Base-by-base conservation (phyloP, 2,329 filamentous ascomycete species). In the Aspergillus aculeatinus region DNA sequence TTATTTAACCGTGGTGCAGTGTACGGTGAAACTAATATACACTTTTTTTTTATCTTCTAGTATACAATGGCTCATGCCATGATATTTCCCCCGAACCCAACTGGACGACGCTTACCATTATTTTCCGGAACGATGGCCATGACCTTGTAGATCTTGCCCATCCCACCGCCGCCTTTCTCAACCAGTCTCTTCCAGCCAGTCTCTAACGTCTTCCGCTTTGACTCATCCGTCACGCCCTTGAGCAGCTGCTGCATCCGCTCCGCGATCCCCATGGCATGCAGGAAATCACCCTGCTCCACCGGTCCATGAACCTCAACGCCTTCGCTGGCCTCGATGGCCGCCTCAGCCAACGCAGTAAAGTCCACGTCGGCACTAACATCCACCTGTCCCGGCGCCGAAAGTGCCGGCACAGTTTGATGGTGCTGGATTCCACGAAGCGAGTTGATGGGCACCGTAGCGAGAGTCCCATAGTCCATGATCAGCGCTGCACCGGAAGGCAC, bases 101-200 rank as follows among this genome's bases (percentile, higher is more conserved):
- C 92, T 2, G 94, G 94, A 60, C 88, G 83, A 68, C 92, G 86
- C 62, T 80, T 83, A 1, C 89, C 88, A 39, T 82, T 84, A 64
- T 90, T 91, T 75, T 93, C 89, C 0, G 95, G 95, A 69, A 98
- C 73, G 68, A 99, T 91, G 12, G 93, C 91, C 83, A 99, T 83
- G 25, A 87, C 93, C 79, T 98, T 97, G 75, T 99, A 99, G 23
- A 96, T 80, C 78, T 89, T 93, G 0, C 95, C 95, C 95, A 99
- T 99, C 0, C 92, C 94, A 55, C 86, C 87, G 1, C 87, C 89
- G 0, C 90, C 89, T 48, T 87, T 82, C 74, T 96, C 93, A n/a
- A 97, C 86, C 55, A 99, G 79, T 62, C 95, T 82, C 77, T 86
- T 89, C 86, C 92, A 96, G 0, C 89, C 88, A 63, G 81, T 85